phyloP scores from a whole-genome alignment of 441 rosid species.

The Macaranga tanarius region DNA sequence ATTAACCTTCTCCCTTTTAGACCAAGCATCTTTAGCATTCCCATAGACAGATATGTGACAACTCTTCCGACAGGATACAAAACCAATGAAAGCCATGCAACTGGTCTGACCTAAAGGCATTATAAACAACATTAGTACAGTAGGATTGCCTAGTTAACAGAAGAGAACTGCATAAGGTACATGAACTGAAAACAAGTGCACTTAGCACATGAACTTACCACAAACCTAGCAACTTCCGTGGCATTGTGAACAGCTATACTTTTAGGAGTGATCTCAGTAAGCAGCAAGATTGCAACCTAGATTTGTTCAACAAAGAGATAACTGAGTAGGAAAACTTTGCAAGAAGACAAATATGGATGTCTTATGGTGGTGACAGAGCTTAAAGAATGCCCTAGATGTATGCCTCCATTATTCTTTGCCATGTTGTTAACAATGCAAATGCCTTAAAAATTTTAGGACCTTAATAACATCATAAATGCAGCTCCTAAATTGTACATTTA shows the following conservation, averaged over 20 bases:
- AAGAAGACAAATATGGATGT: background rate
- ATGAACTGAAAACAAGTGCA: constrained; percentile 6
- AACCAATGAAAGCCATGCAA: constrained; percentile 97
- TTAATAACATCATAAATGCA: background rate
- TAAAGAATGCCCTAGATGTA: background rate
- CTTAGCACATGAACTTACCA: constrained; percentile 51
- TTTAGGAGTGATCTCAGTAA: constrained; percentile 99
- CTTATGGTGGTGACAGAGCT: constrained; percentile 8
- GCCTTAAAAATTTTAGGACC: background rate
- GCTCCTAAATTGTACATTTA: background rate
- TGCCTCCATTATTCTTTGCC: background rate
- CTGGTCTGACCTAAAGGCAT: constrained; percentile 95
- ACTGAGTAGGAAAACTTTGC: constrained; percentile 6
- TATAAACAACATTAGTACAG: constrained; percentile 36
- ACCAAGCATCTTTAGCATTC: constrained; percentile 94
- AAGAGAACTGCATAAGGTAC: constrained; percentile 17
- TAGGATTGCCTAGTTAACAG: constrained; percentile 23
- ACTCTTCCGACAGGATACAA: constrained; percentile 96
- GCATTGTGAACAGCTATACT: constrained; percentile 98
- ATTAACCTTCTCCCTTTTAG: constrained; percentile 89
- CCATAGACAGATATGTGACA: constrained; percentile 92
- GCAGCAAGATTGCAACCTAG: constrained; percentile 91
- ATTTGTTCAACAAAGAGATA: constrained; percentile 20
- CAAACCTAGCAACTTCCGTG: constrained; percentile 91
- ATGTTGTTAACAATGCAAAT: constrained; percentile 8